A percentile compares a stretch with the other conserved stretches of the same genome.
Evolutionary conservation across 768 basidiomycete species (phyloP).

Genomic region (Pholiota microspora): DNA sequence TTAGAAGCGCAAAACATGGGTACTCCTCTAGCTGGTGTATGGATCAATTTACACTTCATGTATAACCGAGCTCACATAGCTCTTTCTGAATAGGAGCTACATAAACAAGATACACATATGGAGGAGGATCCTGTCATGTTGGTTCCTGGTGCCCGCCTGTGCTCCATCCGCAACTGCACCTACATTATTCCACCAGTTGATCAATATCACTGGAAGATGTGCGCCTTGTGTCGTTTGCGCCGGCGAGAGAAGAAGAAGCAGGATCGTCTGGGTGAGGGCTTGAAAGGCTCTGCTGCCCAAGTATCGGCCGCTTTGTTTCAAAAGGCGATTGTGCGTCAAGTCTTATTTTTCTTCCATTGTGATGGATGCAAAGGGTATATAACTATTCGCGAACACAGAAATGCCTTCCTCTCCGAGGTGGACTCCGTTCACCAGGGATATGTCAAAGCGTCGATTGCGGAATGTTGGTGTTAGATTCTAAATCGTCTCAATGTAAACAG

Average conservation of each 20-base stretch:
- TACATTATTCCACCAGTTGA: slow-evolving; percentile 31
- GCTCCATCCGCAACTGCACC: slow-evolving; percentile 31
- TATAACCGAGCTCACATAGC: not conserved
- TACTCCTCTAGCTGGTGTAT: slow-evolving; percentile 11
- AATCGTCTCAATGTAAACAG: slow-evolving; percentile 24
- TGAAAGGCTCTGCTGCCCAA: not conserved
- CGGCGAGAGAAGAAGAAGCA: slow-evolving; percentile 17
- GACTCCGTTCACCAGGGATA: slow-evolving; percentile 8
- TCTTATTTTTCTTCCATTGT: not conserved
- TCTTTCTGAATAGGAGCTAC: slow-evolving; percentile 6
- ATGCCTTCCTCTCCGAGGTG: slow-evolving; percentile 4
- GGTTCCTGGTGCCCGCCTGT: slow-evolving; percentile 35
- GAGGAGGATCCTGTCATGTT: slow-evolving; percentile 9
- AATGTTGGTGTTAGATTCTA: slow-evolving; percentile 10
- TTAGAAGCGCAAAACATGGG: slow-evolving; percentile 5
- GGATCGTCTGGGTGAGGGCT: not conserved
- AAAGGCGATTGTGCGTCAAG: not conserved
- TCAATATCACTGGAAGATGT: slow-evolving; percentile 41
- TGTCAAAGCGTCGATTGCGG: slow-evolving; percentile 27
- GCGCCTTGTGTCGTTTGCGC: slow-evolving; percentile 34
- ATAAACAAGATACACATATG: not conserved
- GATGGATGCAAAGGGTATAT: slow-evolving; percentile 2
- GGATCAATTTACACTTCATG: not conserved
- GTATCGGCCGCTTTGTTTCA: not conserved
- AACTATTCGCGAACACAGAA: not conserved